Evolutionary conservation across 2,329 filamentous ascomycete species (phyloP), one percentile per base, ranked within the genome.

Genomic region (Stachybotrys echinatus): DNA sequence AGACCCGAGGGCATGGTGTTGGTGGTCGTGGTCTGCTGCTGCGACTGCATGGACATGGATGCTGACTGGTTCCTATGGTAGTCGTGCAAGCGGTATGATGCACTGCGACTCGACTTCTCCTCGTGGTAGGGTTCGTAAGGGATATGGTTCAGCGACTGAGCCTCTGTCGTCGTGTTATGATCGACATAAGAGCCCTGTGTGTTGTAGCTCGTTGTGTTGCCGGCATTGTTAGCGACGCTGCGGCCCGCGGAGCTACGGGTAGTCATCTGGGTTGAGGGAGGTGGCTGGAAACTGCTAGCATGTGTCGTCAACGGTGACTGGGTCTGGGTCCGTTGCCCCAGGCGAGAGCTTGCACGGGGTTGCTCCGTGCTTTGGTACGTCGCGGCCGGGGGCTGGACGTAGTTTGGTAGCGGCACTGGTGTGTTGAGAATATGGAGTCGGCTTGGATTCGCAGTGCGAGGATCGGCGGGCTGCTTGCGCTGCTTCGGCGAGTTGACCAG

Each of bases 51-150:
- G 27, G 42, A 6, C 22, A 23, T 17, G 4, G 42, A 23, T n/a
- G 22, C 22, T 17, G 12, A 21, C 19, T 23, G 42, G 22, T 27
- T 45, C 6, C 19, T n/a, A 3, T 45, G 17, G 23, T 27, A 21
- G 27, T 21, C 27, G 10, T 42, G 38, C 14, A 19, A 19, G 5
- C 20, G n/a, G 18, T 6, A 20, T 20, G 8, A 4, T 12, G 12
- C 23, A 17, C 21, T 14, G 47, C 21, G 3, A 5, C 12, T 45
- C 17, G n/a, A 20, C 21, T 46, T 17, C 37, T 48, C 21, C n/a
- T 48, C 23, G 17, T 37, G 12, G 20, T 43, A 48, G 8, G 47
- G 47, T 18, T 42, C 37, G 22, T 48, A 48, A 23, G 47, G n/a
- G 4, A 48, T 27, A 10, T 38, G 37, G 17, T 19, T 31, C 21